Percentiles rank a stretch among this genome's conserved stretches.
phyloP scores from a whole-genome alignment of 148 eudicot species.

The Vaccinium vitisidaea region DNA sequence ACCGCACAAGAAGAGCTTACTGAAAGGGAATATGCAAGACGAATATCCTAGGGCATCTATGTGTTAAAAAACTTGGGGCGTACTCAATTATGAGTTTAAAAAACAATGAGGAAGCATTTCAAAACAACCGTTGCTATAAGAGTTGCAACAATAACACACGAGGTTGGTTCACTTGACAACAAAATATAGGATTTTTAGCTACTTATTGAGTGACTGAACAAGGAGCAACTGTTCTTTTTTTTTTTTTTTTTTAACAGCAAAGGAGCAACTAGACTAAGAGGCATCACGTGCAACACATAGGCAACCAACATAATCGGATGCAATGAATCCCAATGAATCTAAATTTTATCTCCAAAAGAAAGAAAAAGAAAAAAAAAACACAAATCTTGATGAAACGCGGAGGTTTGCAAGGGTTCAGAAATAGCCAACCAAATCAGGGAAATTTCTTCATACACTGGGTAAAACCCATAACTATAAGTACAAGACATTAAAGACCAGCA shows the following conservation, averaged over 20 bases:
- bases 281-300: not conserved
- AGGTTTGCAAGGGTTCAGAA: not conserved
- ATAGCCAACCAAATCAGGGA: not conserved
- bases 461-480: not conserved
- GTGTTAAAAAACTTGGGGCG: not conserved
- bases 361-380: not conserved
- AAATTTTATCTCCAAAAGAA: not conserved
- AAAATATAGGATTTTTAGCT: not conserved
- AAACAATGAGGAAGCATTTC: not conserved
- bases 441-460: not conserved
- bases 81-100: not conserved
- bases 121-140: not conserved
- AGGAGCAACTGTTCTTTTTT: not conserved
- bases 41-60: not conserved
- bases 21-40: not conserved
- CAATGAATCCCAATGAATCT: not conserved
- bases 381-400: not conserved
- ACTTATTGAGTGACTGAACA: constrained; percentile 3
- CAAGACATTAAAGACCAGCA: not conserved
- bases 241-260: too few relatives aligned
- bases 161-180: not conserved
- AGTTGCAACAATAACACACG: not conserved
- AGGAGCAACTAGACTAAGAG: not conserved
- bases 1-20: not conserved
- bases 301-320: not conserved